These are phyloP conservation scores for Populus euphratica DNA, from an alignment of 345 rosid species.

Conservation along the genomic window DNA sequence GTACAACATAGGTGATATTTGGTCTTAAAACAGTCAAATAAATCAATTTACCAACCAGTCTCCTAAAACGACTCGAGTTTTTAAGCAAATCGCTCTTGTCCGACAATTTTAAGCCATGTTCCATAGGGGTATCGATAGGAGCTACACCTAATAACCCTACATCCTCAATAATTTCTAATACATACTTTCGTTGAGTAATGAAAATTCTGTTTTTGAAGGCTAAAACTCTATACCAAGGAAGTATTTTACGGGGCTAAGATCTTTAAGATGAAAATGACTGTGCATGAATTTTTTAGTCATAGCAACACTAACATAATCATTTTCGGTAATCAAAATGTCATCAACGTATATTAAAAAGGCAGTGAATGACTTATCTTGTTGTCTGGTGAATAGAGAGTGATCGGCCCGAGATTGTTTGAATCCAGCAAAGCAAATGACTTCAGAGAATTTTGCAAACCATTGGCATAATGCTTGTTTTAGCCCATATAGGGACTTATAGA, in stretches of 20 bases:
- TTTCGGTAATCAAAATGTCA: neutral
- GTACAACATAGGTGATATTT: neutral
- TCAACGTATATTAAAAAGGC: neutral
- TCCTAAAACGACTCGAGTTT: neutral
- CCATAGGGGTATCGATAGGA: neutral
- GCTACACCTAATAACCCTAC: neutral
- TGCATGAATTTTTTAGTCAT: neutral
- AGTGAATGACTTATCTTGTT: neutral
- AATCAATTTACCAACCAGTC: neutral
- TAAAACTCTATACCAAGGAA: neutral
- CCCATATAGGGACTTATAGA: neutral
- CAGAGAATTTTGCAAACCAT: neutral
- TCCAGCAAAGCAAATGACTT: neutral
- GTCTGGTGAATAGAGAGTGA: neutral
- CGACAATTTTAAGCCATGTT: neutral
- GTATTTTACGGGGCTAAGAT: neutral
- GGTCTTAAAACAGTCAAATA: slow-evolving; percentile 1
- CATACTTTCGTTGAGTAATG: neutral
- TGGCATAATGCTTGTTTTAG: neutral
- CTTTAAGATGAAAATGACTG: neutral
- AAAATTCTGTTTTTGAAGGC: neutral
- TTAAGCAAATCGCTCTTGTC: neutral
- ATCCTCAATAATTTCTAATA: neutral
- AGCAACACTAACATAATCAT: neutral
- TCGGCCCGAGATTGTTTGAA: neutral